Evolutionary conservation across 106 monocot genomes (phyloP), one percentile per base, ranked within the genome.

Genomic region (Gastrodia elata): DNA sequence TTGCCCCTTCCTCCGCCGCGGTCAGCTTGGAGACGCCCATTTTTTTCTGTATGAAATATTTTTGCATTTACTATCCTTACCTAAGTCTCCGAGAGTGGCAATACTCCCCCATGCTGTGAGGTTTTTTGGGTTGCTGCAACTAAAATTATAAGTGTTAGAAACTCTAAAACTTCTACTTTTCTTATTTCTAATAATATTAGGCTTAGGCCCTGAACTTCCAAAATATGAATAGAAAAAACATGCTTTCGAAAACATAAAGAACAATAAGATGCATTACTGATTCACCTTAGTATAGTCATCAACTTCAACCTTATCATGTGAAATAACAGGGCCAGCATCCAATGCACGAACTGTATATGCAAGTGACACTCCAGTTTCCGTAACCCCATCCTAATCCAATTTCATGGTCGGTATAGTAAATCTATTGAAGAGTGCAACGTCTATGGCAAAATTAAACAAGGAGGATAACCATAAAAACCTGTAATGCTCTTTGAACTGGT

Each of bases 401-500:
- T 61, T 71, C 80, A 73, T 68, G 61, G 39, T 41, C 28, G n/a
- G n/a, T n/a, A n/a, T n/a, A 68, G 16, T 13, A 68, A 16, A 72
- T 26, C 35, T 74, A 74, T 13, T 14, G 22, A 9, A 20, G 4
- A 48, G 18, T 20, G 25, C 8, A 68, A 35, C 49, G 32, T 3
- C 22, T 26, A 73, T 36, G 37, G 27, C 38, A 39, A 35, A 46
- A 43, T 32, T 39, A 65, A n/a, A 43, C 13, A 37, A 58, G 7
- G 35, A 38, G 28, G 33, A 20, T 39, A 25, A 73, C 11, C 27
- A 71, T 37, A 68, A 73, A n/a, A 77, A 97, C 96, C 96, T 92
- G 88, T 64, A 98, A 74, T 71, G 97, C 97, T 83, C 97, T 93
- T 83, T 93, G 97, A 68, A 98, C 93, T 69, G 93, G 97, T 69